phyloP scores from a whole-genome alignment of 805 yeast genomes.

The Torulaspora franciscae region DNA sequence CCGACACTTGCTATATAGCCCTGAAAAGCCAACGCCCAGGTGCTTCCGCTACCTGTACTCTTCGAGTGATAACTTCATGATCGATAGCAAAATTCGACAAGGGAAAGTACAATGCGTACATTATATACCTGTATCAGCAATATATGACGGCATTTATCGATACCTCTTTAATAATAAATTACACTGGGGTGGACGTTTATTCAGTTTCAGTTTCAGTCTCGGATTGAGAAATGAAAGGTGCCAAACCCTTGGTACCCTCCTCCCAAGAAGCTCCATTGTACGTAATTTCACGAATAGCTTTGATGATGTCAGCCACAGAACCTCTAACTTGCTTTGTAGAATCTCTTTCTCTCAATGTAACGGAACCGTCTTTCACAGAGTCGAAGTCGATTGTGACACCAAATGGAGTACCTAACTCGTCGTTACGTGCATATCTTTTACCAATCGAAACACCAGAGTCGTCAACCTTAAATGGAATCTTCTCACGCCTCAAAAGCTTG shows the following conservation, averaged over 20 bases:
- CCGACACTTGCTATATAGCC: no score
- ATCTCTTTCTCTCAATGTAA: conserved; percentile 96
- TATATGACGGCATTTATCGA: background rate
- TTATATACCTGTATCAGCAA: background rate
- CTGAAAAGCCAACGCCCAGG: no score
- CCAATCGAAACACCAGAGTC: conserved; percentile 97
- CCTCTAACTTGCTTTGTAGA: conserved; percentile 97
- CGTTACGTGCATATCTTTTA: conserved; percentile 96
- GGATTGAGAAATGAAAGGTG: conserved; percentile 67
- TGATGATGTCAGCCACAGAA: conserved; percentile 61
- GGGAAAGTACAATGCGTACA: no score
- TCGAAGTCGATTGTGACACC: conserved; percentile 97
- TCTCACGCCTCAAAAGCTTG: conserved; percentile 63
- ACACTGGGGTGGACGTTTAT: conserved; percentile 1
- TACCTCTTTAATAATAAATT: background rate
- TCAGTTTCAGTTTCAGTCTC: conserved; percentile 39
- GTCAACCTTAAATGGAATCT: conserved; percentile 92
- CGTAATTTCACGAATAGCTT: conserved; percentile 71
- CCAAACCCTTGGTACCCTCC: conserved; percentile 71
- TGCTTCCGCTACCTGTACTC: no score
- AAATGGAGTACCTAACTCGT: conserved; percentile 97
- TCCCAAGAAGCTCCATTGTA: conserved; percentile 75
- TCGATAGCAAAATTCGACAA: no score
- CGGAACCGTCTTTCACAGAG: conserved; percentile 77
- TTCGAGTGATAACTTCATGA: no score